Evolutionary conservation across 441 rosid species (phyloP).

Genomic region (Sinapis alba): DNA sequence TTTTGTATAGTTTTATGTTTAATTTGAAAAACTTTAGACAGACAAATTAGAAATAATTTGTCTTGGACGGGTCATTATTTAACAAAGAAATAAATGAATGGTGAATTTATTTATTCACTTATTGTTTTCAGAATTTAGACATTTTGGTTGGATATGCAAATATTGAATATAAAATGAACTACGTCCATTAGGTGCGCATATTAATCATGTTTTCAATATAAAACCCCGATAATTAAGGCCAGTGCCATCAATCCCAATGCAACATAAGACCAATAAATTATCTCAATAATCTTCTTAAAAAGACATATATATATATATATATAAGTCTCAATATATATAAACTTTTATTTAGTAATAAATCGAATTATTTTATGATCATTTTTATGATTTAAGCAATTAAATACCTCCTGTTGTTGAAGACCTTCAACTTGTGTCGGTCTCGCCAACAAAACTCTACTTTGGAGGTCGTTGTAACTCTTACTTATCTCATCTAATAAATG

Average conservation of each 20-base stretch:
- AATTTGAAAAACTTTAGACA: background rate
- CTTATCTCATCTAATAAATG: slow-evolving; percentile 60
- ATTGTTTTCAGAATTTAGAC: background rate
- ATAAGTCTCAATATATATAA: background rate
- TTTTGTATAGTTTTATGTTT: background rate
- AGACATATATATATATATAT: background rate
- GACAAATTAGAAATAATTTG: background rate
- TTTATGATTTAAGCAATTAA: background rate
- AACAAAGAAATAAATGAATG: background rate
- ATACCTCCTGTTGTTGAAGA: slow-evolving; percentile 48
- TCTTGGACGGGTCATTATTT: background rate
- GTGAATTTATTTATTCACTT: background rate
- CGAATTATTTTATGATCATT: background rate
- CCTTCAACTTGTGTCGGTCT: slow-evolving; percentile 59
- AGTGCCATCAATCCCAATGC: background rate
- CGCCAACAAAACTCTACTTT: slow-evolving; percentile 59
- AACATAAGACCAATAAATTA: slow-evolving; percentile 12
- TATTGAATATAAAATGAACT: background rate
- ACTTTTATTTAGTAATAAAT: background rate
- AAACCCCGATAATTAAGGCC: background rate
- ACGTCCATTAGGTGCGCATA: slow-evolving; percentile 8
- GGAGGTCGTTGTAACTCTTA: slow-evolving; percentile 56
- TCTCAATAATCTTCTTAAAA: background rate
- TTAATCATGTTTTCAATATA: background rate
- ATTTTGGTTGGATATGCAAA: slow-evolving; percentile 1